Conservation (phyloP, 169 alveolate genomes). For the Cryptosporidium sp. region DNA sequence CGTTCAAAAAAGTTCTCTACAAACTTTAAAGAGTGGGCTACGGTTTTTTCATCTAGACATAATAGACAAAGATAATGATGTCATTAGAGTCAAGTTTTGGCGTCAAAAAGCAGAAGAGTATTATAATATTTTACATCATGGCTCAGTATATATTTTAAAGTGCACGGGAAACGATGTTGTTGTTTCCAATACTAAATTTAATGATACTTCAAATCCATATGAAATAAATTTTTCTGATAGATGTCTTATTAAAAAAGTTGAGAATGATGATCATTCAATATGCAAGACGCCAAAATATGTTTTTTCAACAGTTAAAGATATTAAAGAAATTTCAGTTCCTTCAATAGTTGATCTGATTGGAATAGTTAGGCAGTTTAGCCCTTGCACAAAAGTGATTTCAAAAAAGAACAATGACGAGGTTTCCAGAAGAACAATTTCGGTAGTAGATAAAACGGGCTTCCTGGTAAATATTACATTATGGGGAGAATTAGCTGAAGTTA, state of each 20-base stretch:
- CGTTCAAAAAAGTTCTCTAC: constrained; percentile 64
- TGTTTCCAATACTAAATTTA: constrained; percentile 63
- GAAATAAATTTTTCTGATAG: constrained; percentile 68
- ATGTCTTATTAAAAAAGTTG: constrained; percentile 32
- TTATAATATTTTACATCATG: constrained; percentile 37
- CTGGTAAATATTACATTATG: constrained; percentile 61
- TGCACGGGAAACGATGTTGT: constrained; percentile 74
- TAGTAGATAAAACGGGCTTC: constrained; percentile 51
- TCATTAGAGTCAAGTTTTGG: constrained; percentile 64
- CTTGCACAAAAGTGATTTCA: constrained; percentile 45
- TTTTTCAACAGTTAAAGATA: constrained; percentile 32
- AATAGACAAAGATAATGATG: constrained; percentile 65
- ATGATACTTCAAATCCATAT: constrained; percentile 70
- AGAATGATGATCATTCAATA: constrained; percentile 59
- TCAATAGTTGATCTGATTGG: constrained; percentile 56
- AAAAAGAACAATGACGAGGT: constrained; percentile 66
- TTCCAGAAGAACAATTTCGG: constrained; percentile 49
- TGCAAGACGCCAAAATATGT: constrained; percentile 54
- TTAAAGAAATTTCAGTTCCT: constrained; percentile 24
- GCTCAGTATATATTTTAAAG: constrained; percentile 56
- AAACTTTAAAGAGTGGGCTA: constrained; percentile 49
- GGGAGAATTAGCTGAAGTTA: constrained; percentile 63
- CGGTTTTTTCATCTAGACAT: constrained; percentile 56
- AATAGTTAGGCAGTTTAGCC: constrained; percentile 29
- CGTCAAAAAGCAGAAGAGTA: constrained; percentile 72